Percentiles rank a stretch among this genome's conserved stretches.
Evolutionary conservation across 257 asterid genomes (phyloP).

Genomic region (Vinca minor): DNA sequence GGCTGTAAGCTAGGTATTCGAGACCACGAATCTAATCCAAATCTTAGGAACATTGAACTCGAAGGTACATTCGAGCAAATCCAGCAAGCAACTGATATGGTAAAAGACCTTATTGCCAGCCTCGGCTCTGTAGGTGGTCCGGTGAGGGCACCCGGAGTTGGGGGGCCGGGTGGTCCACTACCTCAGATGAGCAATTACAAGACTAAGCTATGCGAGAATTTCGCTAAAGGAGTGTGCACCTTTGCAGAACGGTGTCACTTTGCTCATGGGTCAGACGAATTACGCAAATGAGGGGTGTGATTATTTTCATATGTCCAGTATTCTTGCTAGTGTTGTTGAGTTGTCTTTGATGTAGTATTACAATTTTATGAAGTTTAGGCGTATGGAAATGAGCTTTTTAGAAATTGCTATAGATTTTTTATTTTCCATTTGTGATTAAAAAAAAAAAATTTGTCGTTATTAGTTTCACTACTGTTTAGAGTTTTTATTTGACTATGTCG

Average conservation of each 20-base stretch:
- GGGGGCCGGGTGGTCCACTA: slow-evolving; percentile 35
- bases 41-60: slow-evolving; percentile 69
- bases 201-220: slow-evolving; percentile 81
- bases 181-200: slow-evolving; percentile 48
- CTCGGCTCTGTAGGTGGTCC: slow-evolving; percentile 37
- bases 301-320: too few relatives aligned
- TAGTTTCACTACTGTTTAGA: too few relatives aligned
- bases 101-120: slow-evolving; percentile 54
- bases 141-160: slow-evolving; percentile 28
- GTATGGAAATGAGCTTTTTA: too few relatives aligned
- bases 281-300: slow-evolving; percentile 46
- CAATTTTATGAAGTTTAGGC: too few relatives aligned
- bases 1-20: slow-evolving; percentile 68
- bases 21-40: slow-evolving; percentile 68
- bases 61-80: slow-evolving; percentile 85
- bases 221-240: slow-evolving; percentile 73
- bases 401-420: too few relatives aligned
- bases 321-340: too few relatives aligned
- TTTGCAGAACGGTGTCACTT: slow-evolving; percentile 91
- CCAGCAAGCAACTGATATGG: slow-evolving; percentile 68
- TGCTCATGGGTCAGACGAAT: slow-evolving; percentile 83
- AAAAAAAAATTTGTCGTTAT: too few relatives aligned
- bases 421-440: too few relatives aligned
- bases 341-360: too few relatives aligned
- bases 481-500: too few relatives aligned